Percentiles rank a stretch among this genome's conserved stretches.
These are phyloP conservation scores for Akanthomyces muscarius DNA, from an alignment of 2,329 filamentous ascomycete species.

Conservation along the genomic window DNA sequence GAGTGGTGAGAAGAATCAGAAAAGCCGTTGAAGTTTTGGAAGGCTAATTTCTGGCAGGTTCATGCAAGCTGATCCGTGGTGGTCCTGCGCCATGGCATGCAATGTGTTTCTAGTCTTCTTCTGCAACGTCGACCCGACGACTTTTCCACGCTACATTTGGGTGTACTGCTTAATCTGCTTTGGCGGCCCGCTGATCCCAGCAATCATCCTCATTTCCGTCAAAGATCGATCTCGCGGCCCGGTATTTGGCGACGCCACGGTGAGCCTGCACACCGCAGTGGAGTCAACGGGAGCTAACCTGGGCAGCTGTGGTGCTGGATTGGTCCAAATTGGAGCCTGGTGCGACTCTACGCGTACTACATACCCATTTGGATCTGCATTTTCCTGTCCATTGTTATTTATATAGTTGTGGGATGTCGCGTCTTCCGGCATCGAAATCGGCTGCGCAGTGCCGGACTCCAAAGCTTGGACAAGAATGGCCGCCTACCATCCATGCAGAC, in stretches of 20 bases:
- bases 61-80: slow-evolving; percentile 71
- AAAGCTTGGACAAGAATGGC: slow-evolving; percentile 23
- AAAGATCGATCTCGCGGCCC: slow-evolving; percentile 34
- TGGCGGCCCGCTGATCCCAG: slow-evolving; percentile 63
- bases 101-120: slow-evolving; percentile 72
- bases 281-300: slow-evolving; percentile 17
- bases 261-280: slow-evolving; percentile 31
- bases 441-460: slow-evolving; percentile 41
- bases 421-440: slow-evolving; percentile 57
- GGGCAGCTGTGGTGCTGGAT: slow-evolving; percentile 60
- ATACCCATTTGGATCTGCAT: slow-evolving; percentile 59
- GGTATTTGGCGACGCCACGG: slow-evolving; percentile 54
- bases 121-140: slow-evolving; percentile 52
- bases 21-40: neutral
- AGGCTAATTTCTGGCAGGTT: slow-evolving; percentile 48
- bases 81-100: slow-evolving; percentile 76
- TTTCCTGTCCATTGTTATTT: slow-evolving; percentile 49
- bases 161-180: slow-evolving; percentile 67
- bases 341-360: slow-evolving; percentile 58
- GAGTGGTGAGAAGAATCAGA: slow-evolving; percentile 53
- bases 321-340: slow-evolving; percentile 46
- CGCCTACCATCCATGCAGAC: slow-evolving; percentile 24
- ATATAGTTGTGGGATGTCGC: slow-evolving; percentile 53
- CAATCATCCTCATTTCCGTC: slow-evolving; percentile 62
- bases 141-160: slow-evolving; percentile 66